A percentile compares a stretch with the other conserved stretches of the same genome.
Conservation (phyloP, 768 basidiomycete species). For the Pholiota conissans region DNA sequence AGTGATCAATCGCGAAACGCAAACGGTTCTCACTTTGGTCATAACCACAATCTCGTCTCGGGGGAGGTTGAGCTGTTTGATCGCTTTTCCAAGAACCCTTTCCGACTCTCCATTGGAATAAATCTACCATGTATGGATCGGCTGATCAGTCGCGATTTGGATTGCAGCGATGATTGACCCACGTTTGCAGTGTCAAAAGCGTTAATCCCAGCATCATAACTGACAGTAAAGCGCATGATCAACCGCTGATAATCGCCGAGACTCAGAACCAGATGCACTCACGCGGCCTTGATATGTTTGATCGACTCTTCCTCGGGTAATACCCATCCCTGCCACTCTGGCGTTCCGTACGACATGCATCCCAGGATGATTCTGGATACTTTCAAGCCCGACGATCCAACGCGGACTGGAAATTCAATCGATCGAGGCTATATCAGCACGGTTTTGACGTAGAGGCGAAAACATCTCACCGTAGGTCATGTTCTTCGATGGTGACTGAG, state of each 20-base stretch:
- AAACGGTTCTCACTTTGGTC: slow-evolving; percentile 70
- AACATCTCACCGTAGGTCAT: background rate
- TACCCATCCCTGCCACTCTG: slow-evolving; percentile 51
- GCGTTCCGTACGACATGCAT: slow-evolving; percentile 52
- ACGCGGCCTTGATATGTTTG: slow-evolving; percentile 54
- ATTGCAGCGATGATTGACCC: background rate
- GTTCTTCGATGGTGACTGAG: background rate
- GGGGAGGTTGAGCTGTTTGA: slow-evolving; percentile 66
- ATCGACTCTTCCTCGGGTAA: slow-evolving; percentile 49
- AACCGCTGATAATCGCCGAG: too few relatives aligned
- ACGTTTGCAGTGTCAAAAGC: slow-evolving; percentile 62
- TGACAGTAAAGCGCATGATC: slow-evolving; percentile 13
- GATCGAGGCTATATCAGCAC: background rate
- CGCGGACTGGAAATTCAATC: slow-evolving; percentile 3
- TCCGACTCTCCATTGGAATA: slow-evolving; percentile 73
- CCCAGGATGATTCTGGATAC: slow-evolving; percentile 8
- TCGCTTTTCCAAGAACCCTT: slow-evolving; percentile 66
- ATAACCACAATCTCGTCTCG: slow-evolving; percentile 78
- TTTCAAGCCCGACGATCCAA: slow-evolving; percentile 4
- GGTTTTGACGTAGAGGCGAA: background rate
- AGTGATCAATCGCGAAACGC: too few relatives aligned
- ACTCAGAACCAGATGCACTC: too few relatives aligned
- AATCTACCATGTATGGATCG: too few relatives aligned
- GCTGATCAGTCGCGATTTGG: background rate
- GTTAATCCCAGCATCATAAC: slow-evolving; percentile 63